These are phyloP conservation scores for Diphasiastrum complanatum DNA, from an alignment of 83 land plant species.

Conservation along the genomic window DNA sequence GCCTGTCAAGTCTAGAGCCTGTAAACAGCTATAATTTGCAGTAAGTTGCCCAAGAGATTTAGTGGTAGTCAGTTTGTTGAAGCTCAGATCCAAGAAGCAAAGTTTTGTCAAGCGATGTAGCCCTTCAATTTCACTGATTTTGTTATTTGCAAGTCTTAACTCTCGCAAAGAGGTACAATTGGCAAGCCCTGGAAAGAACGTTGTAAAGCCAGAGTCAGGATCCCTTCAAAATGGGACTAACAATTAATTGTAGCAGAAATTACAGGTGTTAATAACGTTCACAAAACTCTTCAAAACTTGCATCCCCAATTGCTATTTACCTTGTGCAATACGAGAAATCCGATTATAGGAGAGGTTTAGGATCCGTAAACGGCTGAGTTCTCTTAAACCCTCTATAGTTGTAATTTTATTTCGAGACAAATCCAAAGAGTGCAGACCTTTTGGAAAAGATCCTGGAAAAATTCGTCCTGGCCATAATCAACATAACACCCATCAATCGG, in stretches of 20 bases:
- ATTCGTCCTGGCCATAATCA: slow-evolving; percentile 47
- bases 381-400: slow-evolving; percentile 68
- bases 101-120: slow-evolving; percentile 73
- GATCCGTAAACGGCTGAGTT: slow-evolving; percentile 56
- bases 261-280: neutral
- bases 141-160: slow-evolving; percentile 74
- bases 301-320: no score
- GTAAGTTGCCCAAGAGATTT: slow-evolving; percentile 70
- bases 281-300: neutral
- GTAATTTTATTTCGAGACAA: slow-evolving; percentile 73
- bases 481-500: neutral
- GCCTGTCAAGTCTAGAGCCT: slow-evolving; percentile 66
- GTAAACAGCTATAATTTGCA: slow-evolving; percentile 66
- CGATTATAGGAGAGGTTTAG: slow-evolving; percentile 73
- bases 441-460: slow-evolving; percentile 63
- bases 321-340: slow-evolving; percentile 67
- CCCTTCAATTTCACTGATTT: slow-evolving; percentile 81
- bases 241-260: no score
- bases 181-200: slow-evolving; percentile 51
- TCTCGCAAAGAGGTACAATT: slow-evolving; percentile 61
- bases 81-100: slow-evolving; percentile 61
- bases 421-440: slow-evolving; percentile 60
- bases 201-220: neutral
- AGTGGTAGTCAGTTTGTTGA: slow-evolving; percentile 69
- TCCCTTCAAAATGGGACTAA: neutral